Base-by-base conservation (phyloP, 1,284 basidiomycete species). In the Melampsora larici-populina region DNA sequence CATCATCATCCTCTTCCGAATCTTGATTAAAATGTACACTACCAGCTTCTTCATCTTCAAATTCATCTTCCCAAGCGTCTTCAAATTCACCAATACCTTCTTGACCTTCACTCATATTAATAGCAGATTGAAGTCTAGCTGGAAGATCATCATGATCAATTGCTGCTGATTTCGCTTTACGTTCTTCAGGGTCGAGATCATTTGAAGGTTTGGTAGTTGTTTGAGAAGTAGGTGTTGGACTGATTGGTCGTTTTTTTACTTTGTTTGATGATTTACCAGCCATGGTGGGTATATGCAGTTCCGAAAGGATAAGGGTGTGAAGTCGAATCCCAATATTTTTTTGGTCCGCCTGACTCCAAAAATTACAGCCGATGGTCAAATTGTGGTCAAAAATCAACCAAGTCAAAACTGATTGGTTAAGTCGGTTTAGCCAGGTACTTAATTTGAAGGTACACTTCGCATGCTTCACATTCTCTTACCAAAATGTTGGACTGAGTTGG, bases 1-100 rank as follows among this genome's bases (percentile, higher is more conserved):
- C 82, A 15, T 80, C 79, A 17, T 78, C 84, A 31, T 82, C 83
- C 26, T 80, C 83, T 29, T 80, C 80, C 33, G 80, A 81, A 36
- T 82, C 85, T 78, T 85, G 84, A 65, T 86, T 81, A 80, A 82
- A 77, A 80, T 80, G 73, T 21, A 80, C 71, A 51, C 79, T 79
- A 24, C 79, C 73, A n/a, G 80, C 79, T 18, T 80, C 80, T 48
- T 76, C 74, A n/a, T 76, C 74, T 60, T 76, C 74, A 40, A 76
- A 76, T 60, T 76, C 74, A 36, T 76, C 74, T 48, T 76, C 74
- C 74, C 74, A 76, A 49, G 74, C 74, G 26, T 76, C 74, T 60
- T 76, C 74, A 60, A 76, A 76, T 68, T 76, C 65, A 29, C 74
- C 74, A 3, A 76, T 76, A 17, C 74, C 74, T 40, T 76, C 74